phyloP scores from a whole-genome alignment of 139 green algal species.

The Chlamydomonas incerta region DNA sequence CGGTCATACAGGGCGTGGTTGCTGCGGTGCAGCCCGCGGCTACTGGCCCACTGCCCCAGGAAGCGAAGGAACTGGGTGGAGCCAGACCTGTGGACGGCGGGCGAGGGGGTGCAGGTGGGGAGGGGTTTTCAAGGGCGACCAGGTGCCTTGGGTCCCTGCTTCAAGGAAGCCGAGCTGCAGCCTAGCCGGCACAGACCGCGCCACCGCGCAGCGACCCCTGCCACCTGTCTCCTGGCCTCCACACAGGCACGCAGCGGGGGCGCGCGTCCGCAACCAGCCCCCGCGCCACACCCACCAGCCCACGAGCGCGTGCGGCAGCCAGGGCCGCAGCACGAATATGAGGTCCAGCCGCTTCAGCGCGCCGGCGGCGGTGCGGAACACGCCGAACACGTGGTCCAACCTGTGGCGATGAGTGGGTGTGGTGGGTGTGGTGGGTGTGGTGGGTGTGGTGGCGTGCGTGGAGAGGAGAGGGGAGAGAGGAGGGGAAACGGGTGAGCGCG shows the following conservation, averaged over 20 bases:
- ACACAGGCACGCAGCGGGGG: no score
- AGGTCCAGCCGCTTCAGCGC: slow-evolving; percentile 23
- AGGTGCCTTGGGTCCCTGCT: no score
- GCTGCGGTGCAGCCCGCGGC: background rate
- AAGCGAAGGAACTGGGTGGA: slow-evolving; percentile 23
- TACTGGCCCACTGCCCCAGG: background rate
- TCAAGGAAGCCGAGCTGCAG: no score
- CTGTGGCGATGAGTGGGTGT: background rate
- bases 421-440: background rate
- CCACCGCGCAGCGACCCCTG: background rate
- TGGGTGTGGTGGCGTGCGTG: no score
- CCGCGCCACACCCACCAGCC: background rate
- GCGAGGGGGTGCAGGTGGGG: background rate
- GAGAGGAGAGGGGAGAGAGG: background rate
- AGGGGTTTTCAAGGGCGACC: no score
- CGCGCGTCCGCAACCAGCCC: no score
- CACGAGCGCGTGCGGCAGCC: slow-evolving; percentile 31
- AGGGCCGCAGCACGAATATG: background rate
- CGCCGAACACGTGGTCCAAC: slow-evolving; percentile 18
- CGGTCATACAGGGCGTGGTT: slow-evolving; percentile 18
- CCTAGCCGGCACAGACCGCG: no score
- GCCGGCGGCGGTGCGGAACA: slow-evolving; percentile 22
- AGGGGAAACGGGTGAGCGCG: no score
- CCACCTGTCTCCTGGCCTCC: background rate
- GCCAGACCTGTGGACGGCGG: background rate